Percentiles rank a stretch among this genome's conserved stretches.
Conservation (phyloP, 176 grass and related monocot genomes). For the Metroxylon sagu region DNA sequence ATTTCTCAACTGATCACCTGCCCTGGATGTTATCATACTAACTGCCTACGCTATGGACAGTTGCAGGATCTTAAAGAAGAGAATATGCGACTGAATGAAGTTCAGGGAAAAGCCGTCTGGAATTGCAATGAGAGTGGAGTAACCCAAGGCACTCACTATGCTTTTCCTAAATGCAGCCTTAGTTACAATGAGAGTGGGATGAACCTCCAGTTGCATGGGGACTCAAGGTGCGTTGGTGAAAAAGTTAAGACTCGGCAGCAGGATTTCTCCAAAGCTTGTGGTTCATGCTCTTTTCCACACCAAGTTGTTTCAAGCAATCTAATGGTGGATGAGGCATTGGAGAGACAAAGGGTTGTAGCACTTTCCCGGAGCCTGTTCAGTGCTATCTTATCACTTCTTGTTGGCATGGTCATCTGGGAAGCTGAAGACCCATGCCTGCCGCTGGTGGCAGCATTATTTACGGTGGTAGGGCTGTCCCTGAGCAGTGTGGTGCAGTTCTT, state of each 20-base stretch:
- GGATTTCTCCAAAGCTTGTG: too few relatives aligned
- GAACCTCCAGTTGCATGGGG: neutral
- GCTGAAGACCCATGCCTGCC: conserved; percentile 40
- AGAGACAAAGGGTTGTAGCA: conserved; percentile 9
- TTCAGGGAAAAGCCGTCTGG: conserved; percentile 24
- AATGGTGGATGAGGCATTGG: neutral
- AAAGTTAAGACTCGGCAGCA: neutral
- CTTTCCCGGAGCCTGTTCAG: conserved; percentile 40
- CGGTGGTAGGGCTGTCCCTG: conserved; percentile 44
- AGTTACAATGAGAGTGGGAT: neutral
- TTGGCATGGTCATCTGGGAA: conserved; percentile 36
- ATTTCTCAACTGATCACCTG: too few relatives aligned
- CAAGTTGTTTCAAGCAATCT: neutral
- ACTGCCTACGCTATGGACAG: conserved; percentile 5
- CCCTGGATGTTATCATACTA: too few relatives aligned
- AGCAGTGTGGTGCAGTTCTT: conserved; percentile 35
- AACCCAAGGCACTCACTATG: neutral
- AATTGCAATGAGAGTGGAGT: neutral
- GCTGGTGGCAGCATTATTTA: conserved; percentile 42
- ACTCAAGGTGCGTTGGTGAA: neutral
- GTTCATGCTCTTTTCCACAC: neutral
- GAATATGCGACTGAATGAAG: conserved; percentile 45
- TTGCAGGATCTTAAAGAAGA: conserved; percentile 43
- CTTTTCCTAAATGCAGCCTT: neutral
- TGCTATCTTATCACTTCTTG: conserved; percentile 35